phyloP scores from a whole-genome alignment of 306 rosid genomes.

The Prunus davidiana region DNA sequence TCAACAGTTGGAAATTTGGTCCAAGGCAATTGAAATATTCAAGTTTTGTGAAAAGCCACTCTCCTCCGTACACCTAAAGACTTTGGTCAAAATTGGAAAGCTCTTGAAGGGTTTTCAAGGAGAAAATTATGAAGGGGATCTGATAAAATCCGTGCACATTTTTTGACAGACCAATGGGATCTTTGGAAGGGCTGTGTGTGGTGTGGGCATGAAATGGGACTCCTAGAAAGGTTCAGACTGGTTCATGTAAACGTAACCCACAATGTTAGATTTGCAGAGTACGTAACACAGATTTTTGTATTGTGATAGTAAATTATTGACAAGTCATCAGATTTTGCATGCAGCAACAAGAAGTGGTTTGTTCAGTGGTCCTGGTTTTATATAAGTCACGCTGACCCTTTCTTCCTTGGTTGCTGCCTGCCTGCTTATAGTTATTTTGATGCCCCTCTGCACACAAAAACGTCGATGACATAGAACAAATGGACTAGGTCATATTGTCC shows the following conservation, averaged over 20 bases:
- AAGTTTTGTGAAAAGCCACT: background rate
- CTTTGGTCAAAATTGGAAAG: background rate
- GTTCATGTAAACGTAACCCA: background rate
- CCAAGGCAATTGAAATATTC: background rate
- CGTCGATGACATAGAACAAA: background rate
- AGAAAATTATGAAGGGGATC: background rate
- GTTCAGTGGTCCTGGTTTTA: constrained; percentile 1
- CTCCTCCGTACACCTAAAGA: background rate
- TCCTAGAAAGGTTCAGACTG: background rate
- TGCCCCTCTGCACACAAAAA: background rate
- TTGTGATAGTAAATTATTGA: background rate
- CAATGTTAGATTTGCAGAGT: background rate
- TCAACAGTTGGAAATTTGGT: background rate
- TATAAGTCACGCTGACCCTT: background rate
- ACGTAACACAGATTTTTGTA: background rate
- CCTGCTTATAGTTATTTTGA: background rate
- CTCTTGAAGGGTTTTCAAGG: background rate
- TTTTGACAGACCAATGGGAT: background rate
- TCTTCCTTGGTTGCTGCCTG: background rate
- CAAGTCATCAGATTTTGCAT: background rate
- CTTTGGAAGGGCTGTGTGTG: background rate
- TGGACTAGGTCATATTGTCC: background rate
- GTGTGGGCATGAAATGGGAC: background rate
- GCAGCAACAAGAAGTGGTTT: background rate
- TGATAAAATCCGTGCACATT: background rate